Percentiles rank a stretch among this genome's conserved stretches.
These are phyloP conservation scores for Drechmeria coniospora DNA, from an alignment of 2,329 filamentous ascomycete species.

Conservation along the genomic window DNA sequence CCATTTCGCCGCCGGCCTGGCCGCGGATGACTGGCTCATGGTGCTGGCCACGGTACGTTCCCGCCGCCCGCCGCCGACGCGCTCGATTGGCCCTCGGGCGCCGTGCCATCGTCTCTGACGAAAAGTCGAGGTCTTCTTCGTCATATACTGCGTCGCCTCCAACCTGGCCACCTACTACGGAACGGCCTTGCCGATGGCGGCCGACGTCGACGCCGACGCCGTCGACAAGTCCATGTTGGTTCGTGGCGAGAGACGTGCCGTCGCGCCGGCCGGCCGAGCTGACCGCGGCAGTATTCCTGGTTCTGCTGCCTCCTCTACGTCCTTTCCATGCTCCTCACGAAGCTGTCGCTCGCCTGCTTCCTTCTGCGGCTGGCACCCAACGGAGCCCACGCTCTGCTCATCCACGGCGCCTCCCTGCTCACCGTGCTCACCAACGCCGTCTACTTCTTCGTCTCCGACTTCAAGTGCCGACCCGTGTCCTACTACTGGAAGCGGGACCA, in stretches of 20 bases:
- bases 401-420: constrained; percentile 18
- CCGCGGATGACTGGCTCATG: constrained; percentile 4
- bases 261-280: neutral
- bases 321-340: constrained; percentile 20
- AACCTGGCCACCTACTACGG: constrained; percentile 20
- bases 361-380: constrained; percentile 23
- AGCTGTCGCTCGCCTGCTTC: constrained; percentile 27
- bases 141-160: constrained; percentile 17
- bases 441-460: constrained; percentile 25
- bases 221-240: constrained; percentile 20
- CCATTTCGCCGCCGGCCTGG: constrained; percentile 2
- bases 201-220: constrained; percentile 11
- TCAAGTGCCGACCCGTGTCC: constrained; percentile 24
- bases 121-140: constrained; percentile 16
- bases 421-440: constrained; percentile 20
- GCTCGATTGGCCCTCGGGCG: neutral
- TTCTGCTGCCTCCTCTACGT: constrained; percentile 22
- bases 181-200: constrained; percentile 21
- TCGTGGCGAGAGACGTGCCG: neutral
- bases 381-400: constrained; percentile 17
- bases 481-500: constrained; percentile 24
- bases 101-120: neutral
- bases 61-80: too few relatives aligned
- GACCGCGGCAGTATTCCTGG: constrained; percentile 17
- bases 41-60: constrained; percentile 3